phyloP scores from a whole-genome alignment of 169 alveolate genomes.

The Theileria annulata region DNA sequence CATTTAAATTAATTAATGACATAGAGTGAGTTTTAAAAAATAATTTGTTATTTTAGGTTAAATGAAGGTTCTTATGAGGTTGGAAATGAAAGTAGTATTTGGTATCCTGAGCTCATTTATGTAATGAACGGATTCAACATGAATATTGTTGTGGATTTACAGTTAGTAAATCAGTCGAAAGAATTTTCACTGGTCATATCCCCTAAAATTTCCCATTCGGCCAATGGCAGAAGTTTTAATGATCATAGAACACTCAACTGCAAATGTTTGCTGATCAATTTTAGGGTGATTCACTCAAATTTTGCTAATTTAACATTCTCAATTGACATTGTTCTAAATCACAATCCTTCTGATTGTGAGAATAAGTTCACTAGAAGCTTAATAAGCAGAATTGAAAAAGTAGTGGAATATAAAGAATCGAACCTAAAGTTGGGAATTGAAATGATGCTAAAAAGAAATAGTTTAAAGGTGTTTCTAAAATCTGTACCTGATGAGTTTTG shows the following conservation, averaged over 20 bases:
- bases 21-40: not conserved
- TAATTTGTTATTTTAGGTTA: not conserved
- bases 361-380: not conserved
- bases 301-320: not conserved
- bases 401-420: not conserved
- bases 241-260: not conserved
- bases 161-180: not conserved
- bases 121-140: slow-evolving; percentile 43
- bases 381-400: not conserved
- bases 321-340: not conserved
- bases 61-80: not conserved
- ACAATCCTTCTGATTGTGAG: not conserved
- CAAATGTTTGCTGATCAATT: not conserved
- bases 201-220: not conserved
- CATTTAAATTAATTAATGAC: not conserved
- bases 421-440: not conserved
- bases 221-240: not conserved
- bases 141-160: not conserved
- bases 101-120: slow-evolving; percentile 42
- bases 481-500: not conserved
- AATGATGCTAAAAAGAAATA: not conserved
- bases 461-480: not conserved
- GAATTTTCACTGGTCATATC: slow-evolving; percentile 3
- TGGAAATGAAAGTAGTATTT: slow-evolving; percentile 17
- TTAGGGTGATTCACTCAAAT: not conserved